A percentile compares a stretch with the other conserved stretches of the same genome.
phyloP scores from a whole-genome alignment of 2,329 filamentous ascomycete genomes.

The Huntiella decipiens region DNA sequence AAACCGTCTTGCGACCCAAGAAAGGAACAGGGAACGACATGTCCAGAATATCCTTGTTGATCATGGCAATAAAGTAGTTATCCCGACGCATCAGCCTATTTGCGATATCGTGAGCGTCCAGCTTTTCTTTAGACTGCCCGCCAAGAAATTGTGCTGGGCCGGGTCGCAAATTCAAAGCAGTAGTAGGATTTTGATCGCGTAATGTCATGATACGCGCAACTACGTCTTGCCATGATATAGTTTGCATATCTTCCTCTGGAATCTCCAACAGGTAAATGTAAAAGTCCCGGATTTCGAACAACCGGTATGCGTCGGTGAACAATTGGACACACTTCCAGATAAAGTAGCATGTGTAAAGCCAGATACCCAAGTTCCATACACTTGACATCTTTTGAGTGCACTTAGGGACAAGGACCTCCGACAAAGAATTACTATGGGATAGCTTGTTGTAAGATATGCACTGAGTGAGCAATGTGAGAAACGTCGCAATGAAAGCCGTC shows the following conservation, averaged over 20 bases:
- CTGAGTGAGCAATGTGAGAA: conserved; percentile 67
- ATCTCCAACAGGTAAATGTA: conserved; percentile 69
- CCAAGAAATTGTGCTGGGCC: conserved; percentile 42
- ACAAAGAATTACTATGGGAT: conserved; percentile 39
- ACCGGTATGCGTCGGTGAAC: conserved; percentile 50
- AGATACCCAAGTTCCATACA: conserved; percentile 58
- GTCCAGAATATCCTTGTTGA: conserved; percentile 91
- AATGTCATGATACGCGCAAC: conserved; percentile 71
- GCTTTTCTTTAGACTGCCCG: conserved; percentile 76
- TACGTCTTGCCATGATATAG: conserved; percentile 82
- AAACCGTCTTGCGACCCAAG: conserved; percentile 56
- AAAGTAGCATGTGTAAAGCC: conserved; percentile 74
- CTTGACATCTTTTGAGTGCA: conserved; percentile 62
- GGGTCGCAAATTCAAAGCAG: conserved; percentile 36
- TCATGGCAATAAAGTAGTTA: conserved; percentile 89
- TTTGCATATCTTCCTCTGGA: conserved; percentile 70
- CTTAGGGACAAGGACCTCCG: conserved; percentile 43
- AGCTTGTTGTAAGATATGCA: conserved; percentile 69
- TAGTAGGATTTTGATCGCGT: conserved; percentile 72
- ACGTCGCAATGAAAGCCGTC: conserved; percentile 61
- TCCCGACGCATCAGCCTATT: conserved; percentile 92
- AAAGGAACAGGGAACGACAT: conserved; percentile 75
- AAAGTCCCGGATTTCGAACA: conserved; percentile 68
- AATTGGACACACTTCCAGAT: conserved; percentile 62
- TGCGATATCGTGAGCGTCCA: conserved; percentile 93